Percentiles rank a stretch among this genome's conserved stretches.
These are phyloP conservation scores for Vanilla planifolia DNA, from an alignment of 106 monocot genomes.

Conservation along the genomic window DNA sequence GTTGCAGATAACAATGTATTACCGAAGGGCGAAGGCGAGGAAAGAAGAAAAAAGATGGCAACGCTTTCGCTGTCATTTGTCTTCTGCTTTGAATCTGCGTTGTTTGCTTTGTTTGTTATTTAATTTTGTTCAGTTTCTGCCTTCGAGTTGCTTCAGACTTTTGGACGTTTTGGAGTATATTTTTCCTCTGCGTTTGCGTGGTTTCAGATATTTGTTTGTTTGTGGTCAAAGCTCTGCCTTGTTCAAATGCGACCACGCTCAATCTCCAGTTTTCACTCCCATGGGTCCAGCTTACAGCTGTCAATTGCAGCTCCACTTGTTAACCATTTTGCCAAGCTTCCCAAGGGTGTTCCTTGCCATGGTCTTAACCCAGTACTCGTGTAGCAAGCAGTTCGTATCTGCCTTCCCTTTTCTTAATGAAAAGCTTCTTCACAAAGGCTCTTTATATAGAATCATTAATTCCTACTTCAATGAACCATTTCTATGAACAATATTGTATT, in stretches of 20 bases:
- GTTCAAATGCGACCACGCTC: background rate
- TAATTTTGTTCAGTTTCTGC: background rate
- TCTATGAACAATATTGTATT: too few species aligned
- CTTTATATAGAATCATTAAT: too few species aligned
- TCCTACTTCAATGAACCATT: too few species aligned
- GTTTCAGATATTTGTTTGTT: background rate
- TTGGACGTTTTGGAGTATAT: background rate
- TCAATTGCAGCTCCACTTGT: too few species aligned
- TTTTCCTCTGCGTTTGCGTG: slow-evolving; percentile 1
- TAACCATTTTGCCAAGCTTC: too few species aligned
- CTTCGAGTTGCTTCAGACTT: too few species aligned
- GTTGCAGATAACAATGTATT: too few species aligned
- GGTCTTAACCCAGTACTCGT: too few species aligned
- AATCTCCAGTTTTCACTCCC: background rate
- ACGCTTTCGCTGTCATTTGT: background rate
- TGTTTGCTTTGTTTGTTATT: background rate
- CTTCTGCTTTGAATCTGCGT: background rate
- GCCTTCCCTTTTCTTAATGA: too few species aligned
- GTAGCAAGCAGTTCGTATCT: too few species aligned
- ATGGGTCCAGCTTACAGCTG: background rate
- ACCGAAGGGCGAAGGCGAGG: background rate
- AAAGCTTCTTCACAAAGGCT: too few species aligned
- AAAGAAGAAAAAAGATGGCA: background rate
- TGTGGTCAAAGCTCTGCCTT: background rate
- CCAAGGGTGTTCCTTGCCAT: too few species aligned